Base-by-base conservation (phyloP, 441 rosid species). In the Pelargonium myrrhifolium region DNA sequence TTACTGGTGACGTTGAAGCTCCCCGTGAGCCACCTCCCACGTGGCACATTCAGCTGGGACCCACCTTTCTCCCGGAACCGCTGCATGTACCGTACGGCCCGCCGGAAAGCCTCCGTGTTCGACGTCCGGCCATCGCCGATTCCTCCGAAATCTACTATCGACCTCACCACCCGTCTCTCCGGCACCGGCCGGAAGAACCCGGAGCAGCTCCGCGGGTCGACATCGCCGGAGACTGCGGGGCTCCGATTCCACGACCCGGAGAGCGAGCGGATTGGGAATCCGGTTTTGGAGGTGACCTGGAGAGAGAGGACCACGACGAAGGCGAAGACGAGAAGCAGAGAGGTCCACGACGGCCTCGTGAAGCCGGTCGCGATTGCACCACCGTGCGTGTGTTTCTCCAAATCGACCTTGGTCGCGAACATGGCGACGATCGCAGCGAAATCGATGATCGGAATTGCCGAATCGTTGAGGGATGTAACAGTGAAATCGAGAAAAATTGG, bases 1-100 rank as follows among this genome's bases (percentile, higher is more conserved):
- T 89, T 85, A 71, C 93, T 88, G 69, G 97, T 91, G 71, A 88
- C 85, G 71, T 93, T 89, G 73, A 93, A 91, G 80, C 89, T 88
- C 28, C 97, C 99, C 0, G 99, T 85, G 20, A 93, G 74, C 95
- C 95, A 94, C 71, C 74, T 76, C 18, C 99, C 96, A 65, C 49
- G 69, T 0, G 97, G 99, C 6, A 94, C 92, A 73, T 76, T 84
- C 21, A 94, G 75, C 89, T 83, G 96, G 71, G 80, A 74, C 72
- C 93, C 94, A 67, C 95, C 96, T 20, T 61, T 45, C 0, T 70
- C 76, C 0, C 74, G 78, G 71, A 85, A 82, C 37, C 82, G 79
- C 56, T 70, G 76, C 77, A 93, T 75, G 77, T 85, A 74, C 3
- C 65, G 55, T 0, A 89, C 71, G 49, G 99, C 97, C 43, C 65